Conservation (phyloP, 345 rosid species). For the Moricandia moricandioides region DNA sequence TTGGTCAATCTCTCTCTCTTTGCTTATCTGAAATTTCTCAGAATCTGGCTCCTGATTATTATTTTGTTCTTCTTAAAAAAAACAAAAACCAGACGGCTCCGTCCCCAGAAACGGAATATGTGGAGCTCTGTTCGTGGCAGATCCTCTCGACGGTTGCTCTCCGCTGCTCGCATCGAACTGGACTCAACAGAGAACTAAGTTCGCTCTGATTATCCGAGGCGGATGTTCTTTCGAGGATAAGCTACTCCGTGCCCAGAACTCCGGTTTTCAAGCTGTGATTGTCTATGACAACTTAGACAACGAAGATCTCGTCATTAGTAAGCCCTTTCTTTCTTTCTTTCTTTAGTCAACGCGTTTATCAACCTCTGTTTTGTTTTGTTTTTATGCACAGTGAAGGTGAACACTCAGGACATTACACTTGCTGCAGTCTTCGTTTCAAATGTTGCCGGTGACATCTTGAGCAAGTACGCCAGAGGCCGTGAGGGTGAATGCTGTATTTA, state of each 20-base stretch:
- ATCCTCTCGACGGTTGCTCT: constrained; percentile 63
- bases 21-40: background rate
- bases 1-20: constrained; percentile 34
- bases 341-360: too few relatives aligned
- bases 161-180: constrained; percentile 37
- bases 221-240: constrained; percentile 65
- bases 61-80: background rate
- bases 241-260: constrained; percentile 51
- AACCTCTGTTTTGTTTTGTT: background rate
- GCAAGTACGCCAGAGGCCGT: constrained; percentile 44
- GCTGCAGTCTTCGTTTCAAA: constrained; percentile 63
- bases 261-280: constrained; percentile 56
- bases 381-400: constrained; percentile 60
- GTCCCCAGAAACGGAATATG: constrained; percentile 44
- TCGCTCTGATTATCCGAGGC: constrained; percentile 61
- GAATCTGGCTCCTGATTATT: background rate
- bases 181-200: constrained; percentile 31
- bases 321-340: constrained; percentile 14
- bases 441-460: constrained; percentile 50
- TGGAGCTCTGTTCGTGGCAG: constrained; percentile 59
- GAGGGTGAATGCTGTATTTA: constrained; percentile 62
- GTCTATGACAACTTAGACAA: constrained; percentile 53
- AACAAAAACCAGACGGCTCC: constrained; percentile 38
- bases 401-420: constrained; percentile 44
- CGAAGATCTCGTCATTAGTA: constrained; percentile 59